Evolutionary conservation across 768 basidiomycete genomes (phyloP), one percentile per base, ranked within the genome.

Genomic region (Termitomyces titanicus): DNA sequence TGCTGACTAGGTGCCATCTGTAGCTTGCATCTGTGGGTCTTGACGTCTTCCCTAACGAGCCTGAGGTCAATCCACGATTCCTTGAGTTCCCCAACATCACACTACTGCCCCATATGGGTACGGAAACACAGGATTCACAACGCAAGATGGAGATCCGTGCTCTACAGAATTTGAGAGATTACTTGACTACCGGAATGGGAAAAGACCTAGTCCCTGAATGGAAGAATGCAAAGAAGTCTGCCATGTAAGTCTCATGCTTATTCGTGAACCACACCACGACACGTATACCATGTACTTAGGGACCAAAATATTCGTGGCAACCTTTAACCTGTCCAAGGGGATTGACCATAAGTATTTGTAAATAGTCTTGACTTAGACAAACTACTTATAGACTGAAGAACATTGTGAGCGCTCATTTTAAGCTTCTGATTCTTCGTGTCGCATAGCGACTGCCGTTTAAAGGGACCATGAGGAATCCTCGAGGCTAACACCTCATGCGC

Each of bases 41-140:
- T 35, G 92, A 95, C 61, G 93, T 94, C 22, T 94, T 79, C 69
- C 91, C 92, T 10, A 79, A 94, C 70, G 92, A 94, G 65, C 93
- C 94, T 1, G 68, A 79, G 44, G 83, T 93, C 39, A 88, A 93
- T 63, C 86, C 89, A 4, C 82, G 86, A 27, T 72, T 96, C 33
- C 76, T 94, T 53, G 80, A 82, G n/a, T 90, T 92, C 70, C 84
- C 88, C 9, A 84, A 93, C 59, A 86, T 92, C 58, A 88, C 88
- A 29, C 76, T 98, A 9, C 79, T 98, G 18, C 95, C 94, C 0
- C 95, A 96, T 68, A 86, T 96, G 85, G 95, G 94, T 7, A 94
- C 92, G 0, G 86, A 91, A 68, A 94, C 83, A 51, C 82, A 84
- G 59, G 93, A 94, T 63, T 80, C 88, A 6, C 88, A 91, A 67